These are phyloP conservation scores for Trichosporon sp. DNA, from an alignment of 1,284 basidiomycete species.

Conservation along the genomic window DNA sequence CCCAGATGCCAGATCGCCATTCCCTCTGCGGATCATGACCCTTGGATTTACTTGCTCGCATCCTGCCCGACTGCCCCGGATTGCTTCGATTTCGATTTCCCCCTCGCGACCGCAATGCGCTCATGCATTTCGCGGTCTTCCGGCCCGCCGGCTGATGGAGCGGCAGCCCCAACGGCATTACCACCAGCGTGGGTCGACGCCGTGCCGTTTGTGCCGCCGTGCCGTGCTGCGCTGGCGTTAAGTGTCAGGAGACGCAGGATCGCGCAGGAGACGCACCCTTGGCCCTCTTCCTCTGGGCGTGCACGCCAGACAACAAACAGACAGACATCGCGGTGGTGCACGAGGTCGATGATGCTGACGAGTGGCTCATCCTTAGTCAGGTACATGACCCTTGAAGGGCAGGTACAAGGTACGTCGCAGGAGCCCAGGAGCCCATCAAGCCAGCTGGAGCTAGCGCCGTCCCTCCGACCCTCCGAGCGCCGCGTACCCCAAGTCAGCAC, in stretches of 20 bases:
- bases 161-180: not conserved
- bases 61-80: not conserved
- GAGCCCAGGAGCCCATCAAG: too few relatives aligned
- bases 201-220: not conserved
- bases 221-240: not conserved
- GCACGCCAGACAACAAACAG: not conserved
- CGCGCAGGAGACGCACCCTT: not conserved
- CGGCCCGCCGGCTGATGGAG: not conserved
- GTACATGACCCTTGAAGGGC: conserved; percentile 10
- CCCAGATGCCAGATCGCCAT: too few relatives aligned
- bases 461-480: not conserved
- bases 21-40: not conserved
- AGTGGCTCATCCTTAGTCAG: conserved; percentile 3
- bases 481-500: too few relatives aligned
- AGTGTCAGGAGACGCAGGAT: not conserved
- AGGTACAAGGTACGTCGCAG: not conserved
- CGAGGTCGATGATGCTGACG: not conserved
- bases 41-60: not conserved
- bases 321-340: conserved; percentile 4
- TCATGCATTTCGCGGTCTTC: not conserved
- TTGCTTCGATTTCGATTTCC: not conserved
- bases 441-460: not conserved
- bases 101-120: not conserved
- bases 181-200: not conserved
- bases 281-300: not conserved